Evolutionary conservation across 169 alveolate species (phyloP).

Genomic region (Plasmodium blacklocki): DNA sequence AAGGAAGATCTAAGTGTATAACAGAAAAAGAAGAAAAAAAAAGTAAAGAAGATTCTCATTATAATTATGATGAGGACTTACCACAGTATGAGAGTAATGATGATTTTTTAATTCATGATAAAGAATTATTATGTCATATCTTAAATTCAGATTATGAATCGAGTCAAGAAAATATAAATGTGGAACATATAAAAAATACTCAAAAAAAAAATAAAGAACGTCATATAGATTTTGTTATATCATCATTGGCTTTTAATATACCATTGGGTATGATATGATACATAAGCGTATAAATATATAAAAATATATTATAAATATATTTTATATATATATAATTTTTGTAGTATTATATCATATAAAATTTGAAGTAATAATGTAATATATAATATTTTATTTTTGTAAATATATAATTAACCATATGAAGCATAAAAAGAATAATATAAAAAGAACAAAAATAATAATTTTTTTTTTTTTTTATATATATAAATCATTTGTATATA

Average conservation of each 20-base stretch:
- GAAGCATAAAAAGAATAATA: no score
- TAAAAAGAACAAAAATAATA: no score
- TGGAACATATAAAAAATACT: neutral
- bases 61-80: conserved; percentile 36
- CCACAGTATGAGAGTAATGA: conserved; percentile 49
- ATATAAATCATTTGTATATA: no score
- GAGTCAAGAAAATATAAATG: neutral
- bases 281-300: neutral
- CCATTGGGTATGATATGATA: conserved; percentile 48
- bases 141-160: conserved; percentile 33
- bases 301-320: no score
- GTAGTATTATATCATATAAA: no score
- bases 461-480: no score
- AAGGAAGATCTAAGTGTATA: neutral
- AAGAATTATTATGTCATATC: conserved; percentile 16
- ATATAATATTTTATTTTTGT: no score
- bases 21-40: conserved; percentile 20
- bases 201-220: conserved; percentile 1
- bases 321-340: no score
- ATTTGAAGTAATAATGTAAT: no score
- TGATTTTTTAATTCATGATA: conserved; percentile 35
- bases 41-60: conserved; percentile 4
- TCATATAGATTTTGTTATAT: conserved; percentile 23
- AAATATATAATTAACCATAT: no score
- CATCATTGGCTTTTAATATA: conserved; percentile 56